Evolutionary conservation across 2,329 filamentous ascomycete genomes (phyloP), one percentile per base, ranked within the genome.

Genomic region (Neonectria coccinea): DNA sequence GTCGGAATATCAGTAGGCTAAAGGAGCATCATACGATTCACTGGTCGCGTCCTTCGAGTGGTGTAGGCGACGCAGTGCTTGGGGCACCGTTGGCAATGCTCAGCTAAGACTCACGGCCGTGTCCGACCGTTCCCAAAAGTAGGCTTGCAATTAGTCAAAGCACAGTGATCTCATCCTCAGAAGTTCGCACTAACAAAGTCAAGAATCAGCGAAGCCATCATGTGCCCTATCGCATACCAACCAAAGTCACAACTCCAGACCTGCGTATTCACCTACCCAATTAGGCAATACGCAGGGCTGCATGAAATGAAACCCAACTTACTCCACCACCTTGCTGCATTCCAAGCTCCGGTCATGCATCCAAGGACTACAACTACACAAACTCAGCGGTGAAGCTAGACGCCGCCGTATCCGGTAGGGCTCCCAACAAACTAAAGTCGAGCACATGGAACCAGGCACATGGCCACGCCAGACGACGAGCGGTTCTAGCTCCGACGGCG

Each of bases 391-490:
- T 39, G 36, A n/a, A n/a, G 36, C 36, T 39, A 39, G 36, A 39
- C 36, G 36, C 36, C 36, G 14, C 36, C 36, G 16, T n/a, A 39
- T 39, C 14, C 36, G 36, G 14, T 39, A 39, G 14, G 25, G 25
- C 5, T 8, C 36, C 16, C 36, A n/a, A 16, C 36, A 39, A 14
- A 39, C 12, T 8, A 39, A 8, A 16, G 16, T 12, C 36, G n/a
- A 16, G 36, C 36, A 36, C 33, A 36, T 36, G 33, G 33, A 36
- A 36, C 33, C 11, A 12, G 25, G 56, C 56, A 59, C 56, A 59
- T 59, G 56, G 48, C 18, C 56, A 51, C 16, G 3, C 25, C 14
- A 50, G 33, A 12, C 22, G n/a, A 41, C 36, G 33, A 25, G 25
- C 29, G 27, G 3, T 41, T 41, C 29, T 60, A 60, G 57, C 57